Evolutionary conservation across 306 rosid species (phyloP), one percentile per base, ranked within the genome.

Genomic region (Medicago arabica): DNA sequence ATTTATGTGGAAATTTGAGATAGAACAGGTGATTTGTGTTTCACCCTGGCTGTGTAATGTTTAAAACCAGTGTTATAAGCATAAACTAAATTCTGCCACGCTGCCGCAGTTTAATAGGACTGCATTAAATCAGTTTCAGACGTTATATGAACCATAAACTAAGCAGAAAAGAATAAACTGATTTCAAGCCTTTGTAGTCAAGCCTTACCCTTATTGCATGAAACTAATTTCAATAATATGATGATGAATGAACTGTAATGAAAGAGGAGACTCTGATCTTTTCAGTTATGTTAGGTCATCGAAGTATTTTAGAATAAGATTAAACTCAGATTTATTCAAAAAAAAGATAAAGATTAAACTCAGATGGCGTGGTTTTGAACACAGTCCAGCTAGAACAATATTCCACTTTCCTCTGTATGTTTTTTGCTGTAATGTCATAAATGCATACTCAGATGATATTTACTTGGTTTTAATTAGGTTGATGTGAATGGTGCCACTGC

Each of bases 401-500:
- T 36, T 59, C 43, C 17, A 59, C 69, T 58, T 51, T 25, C 58
- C 69, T 50, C 54, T 49, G 7, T 21, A 2, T 31, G 54, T 10
- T 38, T 15, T 58, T 55, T 15, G 23, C 14, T 6, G 3, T 7
- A 6, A 31, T 34, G 46, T 19, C 23, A 23, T 74, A 50, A 69
- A 21, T 23, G 5, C 14, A 39, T 39, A 71, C 39, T 76, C n/a
- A 19, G 47, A 62, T 31, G 21, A 23, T 71, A 64, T 62, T 67
- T 70, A 6, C 41, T 6, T 82, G 57, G 25, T 43, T 19, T 19
- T 43, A 28, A 25, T 62, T 58, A 93, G 96, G 97, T 93, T 77
- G 89, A 93, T 61, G 98, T 93, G 84, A 93, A 93, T 75, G 98
- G 98, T 50, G 81, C 69, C 51, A 62, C 34, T 1, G 93, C 97